Conservation (phyloP, 306 rosid species). For the peach (Prunus persica) region DNA sequence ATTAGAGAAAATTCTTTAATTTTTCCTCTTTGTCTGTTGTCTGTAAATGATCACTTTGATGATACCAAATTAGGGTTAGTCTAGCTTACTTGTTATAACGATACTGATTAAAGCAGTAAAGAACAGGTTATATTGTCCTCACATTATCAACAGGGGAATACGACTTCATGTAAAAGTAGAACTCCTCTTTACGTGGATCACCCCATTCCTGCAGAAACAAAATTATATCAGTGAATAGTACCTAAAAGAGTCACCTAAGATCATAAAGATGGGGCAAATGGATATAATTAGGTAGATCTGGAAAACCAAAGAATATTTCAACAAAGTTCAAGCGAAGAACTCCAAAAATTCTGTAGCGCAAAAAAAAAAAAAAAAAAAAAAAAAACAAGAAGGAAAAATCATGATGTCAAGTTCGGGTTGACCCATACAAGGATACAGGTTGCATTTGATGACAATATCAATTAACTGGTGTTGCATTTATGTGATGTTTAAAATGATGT, state of each 20-base stretch:
- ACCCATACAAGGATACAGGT: not conserved
- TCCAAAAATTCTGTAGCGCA: not conserved
- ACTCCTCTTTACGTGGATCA: conserved; percentile 88
- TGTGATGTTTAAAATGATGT: not conserved
- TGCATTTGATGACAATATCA: not conserved
- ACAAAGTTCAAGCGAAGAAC: not conserved
- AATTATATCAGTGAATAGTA: conserved; percentile 9
- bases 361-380: not conserved
- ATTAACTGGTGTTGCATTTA: not conserved
- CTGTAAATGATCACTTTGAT: not conserved
- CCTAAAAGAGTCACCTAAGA: not conserved
- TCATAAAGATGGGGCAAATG: not conserved
- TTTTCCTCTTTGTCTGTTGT: not conserved
- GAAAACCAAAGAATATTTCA: not conserved
- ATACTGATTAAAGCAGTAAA: conserved; percentile 5
- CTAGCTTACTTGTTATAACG: not conserved
- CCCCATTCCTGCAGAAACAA: conserved; percentile 89
- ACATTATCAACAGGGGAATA: conserved; percentile 96
- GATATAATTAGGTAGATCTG: not conserved
- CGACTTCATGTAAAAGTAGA: conserved; percentile 93
- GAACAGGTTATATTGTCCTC: conserved; percentile 32
- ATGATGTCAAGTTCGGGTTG: not conserved
- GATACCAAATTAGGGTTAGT: conserved; percentile 2
- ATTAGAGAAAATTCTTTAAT: not conserved
- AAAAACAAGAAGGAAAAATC: not conserved